Conservation (phyloP, 257 asterid genomes). For the Rhazya stricta region DNA sequence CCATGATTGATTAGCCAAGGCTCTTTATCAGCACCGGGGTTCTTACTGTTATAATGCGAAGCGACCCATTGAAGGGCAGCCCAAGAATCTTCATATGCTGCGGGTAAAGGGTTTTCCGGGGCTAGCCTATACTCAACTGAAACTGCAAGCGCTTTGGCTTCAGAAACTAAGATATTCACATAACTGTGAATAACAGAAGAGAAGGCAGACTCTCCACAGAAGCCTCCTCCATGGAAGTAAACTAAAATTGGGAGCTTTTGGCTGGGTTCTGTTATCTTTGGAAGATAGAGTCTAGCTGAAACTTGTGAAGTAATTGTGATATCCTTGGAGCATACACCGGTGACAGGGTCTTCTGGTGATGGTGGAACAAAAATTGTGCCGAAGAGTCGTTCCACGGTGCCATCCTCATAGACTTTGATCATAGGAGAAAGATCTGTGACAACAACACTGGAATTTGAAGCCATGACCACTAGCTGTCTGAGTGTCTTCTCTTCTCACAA, state of each 20-base stretch:
- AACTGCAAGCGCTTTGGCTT: constrained; percentile 15
- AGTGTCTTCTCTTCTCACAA: too few relatives aligned
- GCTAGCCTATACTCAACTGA: constrained; percentile 42
- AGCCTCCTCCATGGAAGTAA: constrained; percentile 27
- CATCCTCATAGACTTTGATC: constrained; percentile 28
- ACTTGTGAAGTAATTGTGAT: constrained; percentile 22
- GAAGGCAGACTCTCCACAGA: constrained; percentile 32
- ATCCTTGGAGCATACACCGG: constrained; percentile 32
- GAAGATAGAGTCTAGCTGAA: constrained; percentile 34
- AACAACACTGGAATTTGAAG: constrained; percentile 14
- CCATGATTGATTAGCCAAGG: constrained; percentile 36
- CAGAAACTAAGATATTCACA: constrained; percentile 12
- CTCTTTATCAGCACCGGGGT: neutral
- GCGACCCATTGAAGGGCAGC: constrained; percentile 34
- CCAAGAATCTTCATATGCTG: constrained; percentile 45
- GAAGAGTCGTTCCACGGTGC: constrained; percentile 26
- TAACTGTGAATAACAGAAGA: constrained; percentile 21
- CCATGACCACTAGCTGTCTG: too few relatives aligned
- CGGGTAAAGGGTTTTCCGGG: constrained; percentile 48
- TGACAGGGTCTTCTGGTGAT: constrained; percentile 14
- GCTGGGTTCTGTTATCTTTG: constrained; percentile 1
- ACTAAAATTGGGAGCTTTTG: constrained; percentile 32
- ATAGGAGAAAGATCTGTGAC: constrained; percentile 13
- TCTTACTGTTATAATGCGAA: constrained; percentile 8
- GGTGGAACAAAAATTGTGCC: constrained; percentile 24